Percentiles rank a stretch among this genome's conserved stretches.
phyloP scores from a whole-genome alignment of 2,329 filamentous ascomycete genomes.

The Cladosporium sp. region DNA sequence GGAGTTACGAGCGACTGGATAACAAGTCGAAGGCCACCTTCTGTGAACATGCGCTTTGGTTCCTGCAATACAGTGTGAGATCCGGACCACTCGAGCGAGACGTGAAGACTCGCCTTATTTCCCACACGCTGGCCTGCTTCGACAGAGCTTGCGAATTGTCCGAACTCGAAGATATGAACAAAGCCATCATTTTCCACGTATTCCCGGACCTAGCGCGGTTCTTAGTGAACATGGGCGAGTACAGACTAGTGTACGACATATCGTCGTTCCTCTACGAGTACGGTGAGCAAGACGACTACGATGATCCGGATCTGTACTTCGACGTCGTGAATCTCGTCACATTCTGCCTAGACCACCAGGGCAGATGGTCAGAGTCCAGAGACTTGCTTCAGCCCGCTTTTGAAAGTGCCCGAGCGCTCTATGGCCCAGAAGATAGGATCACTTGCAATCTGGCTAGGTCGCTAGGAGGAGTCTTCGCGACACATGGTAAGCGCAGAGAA shows the following conservation, averaged over 20 bases:
- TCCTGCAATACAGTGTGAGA: not conserved
- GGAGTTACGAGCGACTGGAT: conserved; percentile 11
- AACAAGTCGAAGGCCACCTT: not conserved
- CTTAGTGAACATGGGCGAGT: not conserved
- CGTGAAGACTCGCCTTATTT: too few species aligned
- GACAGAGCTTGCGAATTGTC: not conserved
- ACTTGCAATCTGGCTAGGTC: not conserved
- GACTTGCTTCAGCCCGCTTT: not conserved
- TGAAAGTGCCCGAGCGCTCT: not conserved
- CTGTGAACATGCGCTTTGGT: not conserved
- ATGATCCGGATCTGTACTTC: not conserved
- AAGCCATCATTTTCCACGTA: not conserved
- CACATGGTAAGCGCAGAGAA: not conserved
- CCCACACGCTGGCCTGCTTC: not conserved
- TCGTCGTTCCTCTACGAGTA: not conserved
- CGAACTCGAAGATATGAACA: not conserved
- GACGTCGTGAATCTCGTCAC: not conserved
- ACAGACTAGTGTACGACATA: not conserved
- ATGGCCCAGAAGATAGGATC: not conserved
- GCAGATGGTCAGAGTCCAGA: not conserved
- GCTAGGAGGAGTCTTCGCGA: not conserved
- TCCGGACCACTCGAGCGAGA: not conserved
- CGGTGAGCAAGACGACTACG: not conserved
- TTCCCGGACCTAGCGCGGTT: not conserved
- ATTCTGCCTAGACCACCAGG: not conserved